A percentile compares a stretch with the other conserved stretches of the same genome.
Conservation (phyloP, 306 rosid species). For the Glycine latifolia region DNA sequence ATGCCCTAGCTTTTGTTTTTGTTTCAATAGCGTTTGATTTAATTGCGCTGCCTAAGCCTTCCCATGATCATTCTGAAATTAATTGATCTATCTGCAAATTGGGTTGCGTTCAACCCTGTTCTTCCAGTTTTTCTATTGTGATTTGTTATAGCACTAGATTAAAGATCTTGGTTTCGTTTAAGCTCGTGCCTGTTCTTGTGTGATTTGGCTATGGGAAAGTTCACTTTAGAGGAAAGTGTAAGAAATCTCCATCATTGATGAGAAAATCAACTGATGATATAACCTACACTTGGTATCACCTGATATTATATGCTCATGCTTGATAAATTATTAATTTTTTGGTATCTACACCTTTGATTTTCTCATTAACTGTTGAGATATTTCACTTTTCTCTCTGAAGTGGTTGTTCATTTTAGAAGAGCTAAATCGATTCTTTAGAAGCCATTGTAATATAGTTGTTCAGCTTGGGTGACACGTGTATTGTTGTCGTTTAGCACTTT, state of each 20-base stretch:
- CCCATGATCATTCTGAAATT: not conserved
- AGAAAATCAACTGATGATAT: not conserved
- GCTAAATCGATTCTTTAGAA: conserved; percentile 3
- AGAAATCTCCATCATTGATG: conserved; percentile 1
- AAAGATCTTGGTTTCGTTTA: conserved; percentile 13
- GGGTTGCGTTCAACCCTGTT: not conserved
- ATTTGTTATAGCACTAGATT: not conserved
- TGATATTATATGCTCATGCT: not conserved
- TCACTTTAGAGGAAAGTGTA: not conserved
- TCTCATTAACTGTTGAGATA: not conserved
- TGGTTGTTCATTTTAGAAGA: not conserved
- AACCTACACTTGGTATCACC: too few relatives aligned
- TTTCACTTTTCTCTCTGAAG: not conserved
- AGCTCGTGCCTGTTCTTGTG: conserved; percentile 2
- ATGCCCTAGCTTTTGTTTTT: not conserved
- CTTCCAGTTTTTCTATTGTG: not conserved
- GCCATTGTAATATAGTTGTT: not conserved
- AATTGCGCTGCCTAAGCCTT: not conserved
- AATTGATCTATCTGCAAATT: conserved; percentile 12
- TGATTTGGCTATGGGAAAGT: not conserved
- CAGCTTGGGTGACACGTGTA: not conserved
- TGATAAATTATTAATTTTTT: not conserved
- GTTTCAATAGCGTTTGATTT: not conserved
- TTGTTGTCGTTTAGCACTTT: conserved; percentile 1
- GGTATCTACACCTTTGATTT: not conserved